Evolutionary conservation across 768 basidiomycete genomes (phyloP), one percentile per base, ranked within the genome.

Genomic region (Pleurotus pulmonarius): DNA sequence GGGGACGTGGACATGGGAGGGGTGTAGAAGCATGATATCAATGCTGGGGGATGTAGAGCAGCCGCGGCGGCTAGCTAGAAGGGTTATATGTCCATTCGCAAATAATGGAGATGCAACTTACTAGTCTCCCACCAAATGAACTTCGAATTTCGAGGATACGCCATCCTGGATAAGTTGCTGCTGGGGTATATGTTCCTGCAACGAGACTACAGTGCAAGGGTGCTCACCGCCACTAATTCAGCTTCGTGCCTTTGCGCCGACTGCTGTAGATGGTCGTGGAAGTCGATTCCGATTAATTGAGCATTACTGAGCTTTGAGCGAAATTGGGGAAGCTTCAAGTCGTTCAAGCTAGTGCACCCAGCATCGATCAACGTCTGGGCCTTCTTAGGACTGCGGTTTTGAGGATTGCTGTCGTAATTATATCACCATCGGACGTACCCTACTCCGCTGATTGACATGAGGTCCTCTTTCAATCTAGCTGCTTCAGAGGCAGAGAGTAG

Each of bases 71-170:
- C 86, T 83, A 55, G 26, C 29, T 48, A 29, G n/a, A 34, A 22
- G 44, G 58, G 6, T 60, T 37, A 15, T 38, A 56, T n/a, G 8
- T 15, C 34, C 34, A 9, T 41, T 25, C 2, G 8, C 34, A 20
- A 37, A 24, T 49, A 26, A 39, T 39, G 37, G 51, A 5, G 13
- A 26, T 26, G 43, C 26, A 55, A 68, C 86, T 65, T 63, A 88
- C 86, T 85, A 83, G 68, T 73, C 74, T 8, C 85, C 86, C 0
- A 74, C 74, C n/a, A 83, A 62, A 26, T 75, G 62, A 15, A 82
- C 59, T 56, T 83, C 80, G 59, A 77, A 83, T 45, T 75, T 77
- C 16, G 73, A 63, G 38, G 77, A 73, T 5, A 86, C 58, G 56
- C 73, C 73, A 13, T 78, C 70, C 29, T 69, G 71, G 52, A 83